Evolutionary conservation across 805 yeast species (phyloP).

Genomic region (Candida vaughaniae): DNA sequence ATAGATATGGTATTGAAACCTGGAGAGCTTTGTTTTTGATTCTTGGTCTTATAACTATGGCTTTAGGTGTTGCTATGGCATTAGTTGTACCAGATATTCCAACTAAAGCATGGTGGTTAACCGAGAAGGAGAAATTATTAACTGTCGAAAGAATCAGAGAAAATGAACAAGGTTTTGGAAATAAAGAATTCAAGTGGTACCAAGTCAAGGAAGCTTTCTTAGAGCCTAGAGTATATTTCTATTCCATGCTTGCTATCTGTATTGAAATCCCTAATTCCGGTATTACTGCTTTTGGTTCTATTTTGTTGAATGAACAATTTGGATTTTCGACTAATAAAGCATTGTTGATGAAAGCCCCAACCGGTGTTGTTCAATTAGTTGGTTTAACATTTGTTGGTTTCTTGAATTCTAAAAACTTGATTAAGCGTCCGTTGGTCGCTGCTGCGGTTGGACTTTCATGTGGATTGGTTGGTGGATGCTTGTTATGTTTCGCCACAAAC

Average conservation of each 20-base stretch:
- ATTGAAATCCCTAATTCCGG: slow-evolving; percentile 36
- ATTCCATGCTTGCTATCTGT: slow-evolving; percentile 23
- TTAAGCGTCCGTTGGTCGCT: slow-evolving; percentile 12
- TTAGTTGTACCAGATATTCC: slow-evolving; percentile 43
- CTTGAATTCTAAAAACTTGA: slow-evolving; percentile 2
- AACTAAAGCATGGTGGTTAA: slow-evolving; percentile 36
- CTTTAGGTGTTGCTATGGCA: slow-evolving; percentile 47
- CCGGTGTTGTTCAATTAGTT: slow-evolving; percentile 46
- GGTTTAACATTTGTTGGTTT: slow-evolving; percentile 31
- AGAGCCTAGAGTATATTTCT: slow-evolving; percentile 34
- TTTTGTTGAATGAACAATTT: slow-evolving; percentile 24
- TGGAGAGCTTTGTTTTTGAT: slow-evolving; percentile 64
- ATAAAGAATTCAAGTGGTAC: slow-evolving; percentile 31
- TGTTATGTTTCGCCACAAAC: slow-evolving; percentile 42
- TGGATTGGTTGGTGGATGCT: slow-evolving; percentile 25
- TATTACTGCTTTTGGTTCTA: slow-evolving; percentile 31
- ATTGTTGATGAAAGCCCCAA: slow-evolving; percentile 45
- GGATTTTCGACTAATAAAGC: slow-evolving; percentile 29
- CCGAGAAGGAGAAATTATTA: slow-evolving; percentile 28
- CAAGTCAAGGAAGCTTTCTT: slow-evolving; percentile 37
- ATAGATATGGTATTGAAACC: slow-evolving; percentile 39
- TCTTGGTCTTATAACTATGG: slow-evolving; percentile 56
- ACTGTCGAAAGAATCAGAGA: slow-evolving; percentile 31
- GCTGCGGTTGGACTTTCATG: slow-evolving; percentile 23
- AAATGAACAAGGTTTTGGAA: slow-evolving; percentile 43